Evolutionary conservation across 768 basidiomycete genomes (phyloP).

Genomic region (Ramaria rubella): DNA sequence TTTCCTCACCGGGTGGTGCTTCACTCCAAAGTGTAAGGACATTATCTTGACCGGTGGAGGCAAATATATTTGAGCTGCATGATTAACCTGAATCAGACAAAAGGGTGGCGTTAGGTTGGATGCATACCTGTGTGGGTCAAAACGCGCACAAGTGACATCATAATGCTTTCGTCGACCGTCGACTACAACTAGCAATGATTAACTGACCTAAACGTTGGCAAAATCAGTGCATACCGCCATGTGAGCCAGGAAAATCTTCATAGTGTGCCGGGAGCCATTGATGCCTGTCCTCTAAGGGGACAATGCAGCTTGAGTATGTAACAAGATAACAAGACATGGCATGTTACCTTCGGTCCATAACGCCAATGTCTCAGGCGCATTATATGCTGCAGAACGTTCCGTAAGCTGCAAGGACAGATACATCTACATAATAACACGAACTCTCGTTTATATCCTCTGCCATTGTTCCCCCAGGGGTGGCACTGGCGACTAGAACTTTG

Average conservation of each 20-base stretch:
- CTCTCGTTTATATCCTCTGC: not conserved
- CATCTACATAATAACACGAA: not conserved
- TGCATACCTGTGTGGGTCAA: constrained; percentile 3
- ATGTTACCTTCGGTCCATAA: not conserved
- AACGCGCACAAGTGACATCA: constrained; percentile 7
- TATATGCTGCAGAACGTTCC: not conserved
- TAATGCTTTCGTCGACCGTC: constrained; percentile 1
- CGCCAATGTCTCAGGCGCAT: constrained; percentile 3
- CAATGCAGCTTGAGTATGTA: not conserved
- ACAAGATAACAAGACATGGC: not conserved
- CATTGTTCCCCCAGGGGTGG: constrained; percentile 3
- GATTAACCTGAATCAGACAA: not conserved
- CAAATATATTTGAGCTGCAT: constrained; percentile 1
- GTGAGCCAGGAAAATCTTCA: not conserved
- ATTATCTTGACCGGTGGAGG: constrained; percentile 2
- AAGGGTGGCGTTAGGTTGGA: not conserved
- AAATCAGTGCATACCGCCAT: not conserved
- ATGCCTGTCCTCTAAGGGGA: not conserved
- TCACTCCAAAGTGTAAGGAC: constrained; percentile 3
- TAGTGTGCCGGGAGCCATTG: not conserved
- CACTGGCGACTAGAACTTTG: not conserved
- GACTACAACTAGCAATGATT: not conserved
- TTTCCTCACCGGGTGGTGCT: not conserved
- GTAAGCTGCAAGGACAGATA: not conserved
- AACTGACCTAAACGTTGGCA: not conserved